These are phyloP conservation scores for Gonium pectorale DNA, from an alignment of 139 green algal genomes.

Conservation along the genomic window DNA sequence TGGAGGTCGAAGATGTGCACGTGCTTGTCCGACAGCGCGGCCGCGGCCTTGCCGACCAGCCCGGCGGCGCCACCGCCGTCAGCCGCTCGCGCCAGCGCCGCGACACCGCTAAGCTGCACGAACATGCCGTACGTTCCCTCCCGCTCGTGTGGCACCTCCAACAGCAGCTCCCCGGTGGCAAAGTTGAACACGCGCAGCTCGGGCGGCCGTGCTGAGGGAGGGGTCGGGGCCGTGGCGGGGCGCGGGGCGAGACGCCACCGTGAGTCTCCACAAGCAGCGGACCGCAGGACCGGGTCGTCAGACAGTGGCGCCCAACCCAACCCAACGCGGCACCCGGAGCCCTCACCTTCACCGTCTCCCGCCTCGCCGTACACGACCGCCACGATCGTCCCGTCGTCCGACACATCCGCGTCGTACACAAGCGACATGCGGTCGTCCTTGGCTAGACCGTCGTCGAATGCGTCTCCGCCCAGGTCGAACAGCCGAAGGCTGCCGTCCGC, in stretches of 20 bases:
- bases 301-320: no score
- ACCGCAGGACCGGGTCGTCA: no score
- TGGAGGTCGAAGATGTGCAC: no score
- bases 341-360: background rate
- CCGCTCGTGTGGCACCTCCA: background rate
- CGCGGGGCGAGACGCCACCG: no score
- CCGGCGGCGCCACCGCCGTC: background rate
- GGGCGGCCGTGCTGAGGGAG: no score
- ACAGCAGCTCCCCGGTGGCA: background rate
- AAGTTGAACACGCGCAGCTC: constrained; percentile 7
- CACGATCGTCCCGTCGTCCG: background rate
- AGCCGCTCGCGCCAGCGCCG: background rate
- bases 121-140: constrained; percentile 8
- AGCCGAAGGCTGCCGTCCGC: constrained; percentile 10
- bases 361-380: background rate
- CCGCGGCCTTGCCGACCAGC: background rate
- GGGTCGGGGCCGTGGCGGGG: no score
- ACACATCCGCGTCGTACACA: constrained; percentile 8
- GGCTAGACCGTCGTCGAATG: background rate
- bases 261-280: no score
- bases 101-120: background rate
- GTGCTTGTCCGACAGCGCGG: no score
- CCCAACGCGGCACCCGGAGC: background rate
- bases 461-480: background rate
- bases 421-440: background rate